These are phyloP conservation scores for Cladosporium sp. DNA, from an alignment of 2,329 filamentous ascomycete species.

Conservation along the genomic window DNA sequence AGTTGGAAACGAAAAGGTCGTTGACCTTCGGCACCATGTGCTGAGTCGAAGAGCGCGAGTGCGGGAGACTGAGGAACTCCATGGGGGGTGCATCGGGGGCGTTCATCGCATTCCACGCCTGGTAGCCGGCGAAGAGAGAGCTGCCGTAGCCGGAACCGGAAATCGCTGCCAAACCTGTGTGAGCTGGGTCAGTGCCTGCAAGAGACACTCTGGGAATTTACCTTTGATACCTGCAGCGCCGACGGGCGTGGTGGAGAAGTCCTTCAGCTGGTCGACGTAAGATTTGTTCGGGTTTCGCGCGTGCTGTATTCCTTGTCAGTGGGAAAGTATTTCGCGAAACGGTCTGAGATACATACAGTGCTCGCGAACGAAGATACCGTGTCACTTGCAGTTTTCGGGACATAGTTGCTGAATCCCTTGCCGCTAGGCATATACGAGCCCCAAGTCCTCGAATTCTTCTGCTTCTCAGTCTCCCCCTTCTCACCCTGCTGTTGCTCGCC, in stretches of 20 bases:
- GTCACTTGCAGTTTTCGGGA: slow-evolving; percentile 45
- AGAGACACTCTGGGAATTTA: slow-evolving; percentile 22
- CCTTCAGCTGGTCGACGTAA: slow-evolving; percentile 52
- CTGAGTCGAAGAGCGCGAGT: slow-evolving; percentile 46
- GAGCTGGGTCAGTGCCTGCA: slow-evolving; percentile 30
- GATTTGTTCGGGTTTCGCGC: slow-evolving; percentile 51
- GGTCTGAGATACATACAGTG: slow-evolving; percentile 32
- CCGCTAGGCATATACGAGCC: slow-evolving; percentile 51
- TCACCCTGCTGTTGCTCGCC: slow-evolving; percentile 21
- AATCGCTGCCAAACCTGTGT: slow-evolving; percentile 41
- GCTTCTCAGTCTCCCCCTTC: slow-evolving; percentile 36
- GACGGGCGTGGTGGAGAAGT: slow-evolving; percentile 54
- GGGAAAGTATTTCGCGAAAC: neutral
- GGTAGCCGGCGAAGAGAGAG: slow-evolving; percentile 52
- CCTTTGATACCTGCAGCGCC: slow-evolving; percentile 46
- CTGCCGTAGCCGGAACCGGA: slow-evolving; percentile 52
- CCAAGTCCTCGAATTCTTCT: slow-evolving; percentile 47
- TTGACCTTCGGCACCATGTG: slow-evolving; percentile 46
- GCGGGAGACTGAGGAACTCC: slow-evolving; percentile 52
- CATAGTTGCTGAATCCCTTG: slow-evolving; percentile 51
- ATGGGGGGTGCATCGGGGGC: slow-evolving; percentile 42
- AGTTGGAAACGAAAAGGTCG: slow-evolving; percentile 49
- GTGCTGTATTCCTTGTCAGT: slow-evolving; percentile 34
- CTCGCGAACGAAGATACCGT: slow-evolving; percentile 49
- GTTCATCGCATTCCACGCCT: slow-evolving; percentile 45